These are phyloP conservation scores for Epichloe bromicola DNA, from an alignment of 2,329 filamentous ascomycete genomes.

Conservation along the genomic window DNA sequence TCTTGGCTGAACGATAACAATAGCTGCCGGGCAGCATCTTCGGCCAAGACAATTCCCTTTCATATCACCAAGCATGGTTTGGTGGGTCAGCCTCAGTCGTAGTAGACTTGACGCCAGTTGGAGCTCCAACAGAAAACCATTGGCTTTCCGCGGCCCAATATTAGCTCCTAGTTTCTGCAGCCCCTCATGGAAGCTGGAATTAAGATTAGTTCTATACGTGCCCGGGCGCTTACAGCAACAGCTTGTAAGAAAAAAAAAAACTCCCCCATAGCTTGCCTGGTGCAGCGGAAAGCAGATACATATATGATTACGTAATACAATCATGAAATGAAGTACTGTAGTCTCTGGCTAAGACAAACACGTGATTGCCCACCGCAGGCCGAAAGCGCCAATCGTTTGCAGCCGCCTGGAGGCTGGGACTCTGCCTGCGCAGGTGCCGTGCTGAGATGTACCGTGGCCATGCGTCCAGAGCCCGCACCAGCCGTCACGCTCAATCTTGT, in stretches of 20 bases:
- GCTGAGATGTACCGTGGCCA: slow-evolving; percentile 31
- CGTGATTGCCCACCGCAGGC: not conserved
- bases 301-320: not conserved
- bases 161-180: not conserved
- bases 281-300: not conserved
- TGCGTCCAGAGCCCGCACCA: slow-evolving; percentile 27
- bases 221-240: not conserved
- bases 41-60: not conserved
- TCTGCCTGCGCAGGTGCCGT: slow-evolving; percentile 22
- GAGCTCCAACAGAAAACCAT: not conserved
- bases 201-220: not conserved
- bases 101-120: not conserved
- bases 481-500: slow-evolving; percentile 37
- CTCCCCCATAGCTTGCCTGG: not conserved
- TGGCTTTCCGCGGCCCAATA: not conserved
- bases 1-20: not conserved
- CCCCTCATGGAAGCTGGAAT: not conserved
- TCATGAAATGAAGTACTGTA: not conserved
- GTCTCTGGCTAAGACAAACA: not conserved
- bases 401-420: slow-evolving; percentile 14
- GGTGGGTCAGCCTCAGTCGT: not conserved
- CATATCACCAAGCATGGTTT: not conserved
- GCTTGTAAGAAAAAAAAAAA: not conserved
- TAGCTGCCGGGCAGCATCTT: not conserved
- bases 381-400: slow-evolving; percentile 9